Percentiles rank a stretch among this genome's conserved stretches.
These are phyloP conservation scores for Neurospora sp. DNA, from an alignment of 495 filamentous ascomycete genomes.

Conservation along the genomic window DNA sequence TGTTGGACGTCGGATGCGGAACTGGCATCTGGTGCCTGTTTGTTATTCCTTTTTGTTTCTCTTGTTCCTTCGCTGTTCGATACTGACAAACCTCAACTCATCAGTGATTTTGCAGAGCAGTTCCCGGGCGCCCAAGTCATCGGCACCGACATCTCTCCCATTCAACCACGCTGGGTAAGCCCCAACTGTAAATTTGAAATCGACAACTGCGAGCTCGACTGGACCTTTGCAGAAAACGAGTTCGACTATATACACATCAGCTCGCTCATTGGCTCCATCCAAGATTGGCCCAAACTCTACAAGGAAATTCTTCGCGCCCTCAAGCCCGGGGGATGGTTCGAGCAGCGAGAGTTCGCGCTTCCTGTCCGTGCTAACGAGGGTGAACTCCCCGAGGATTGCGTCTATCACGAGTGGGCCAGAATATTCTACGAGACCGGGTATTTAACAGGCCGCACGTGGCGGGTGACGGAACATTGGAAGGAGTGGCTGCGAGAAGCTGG, in stretches of 20 bases:
- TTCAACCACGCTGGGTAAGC: conserved; percentile 30
- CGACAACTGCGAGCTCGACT: conserved; percentile 38
- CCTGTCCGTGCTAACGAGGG: conserved; percentile 30
- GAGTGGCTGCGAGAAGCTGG: conserved; percentile 43
- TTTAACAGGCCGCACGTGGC: conserved; percentile 9
- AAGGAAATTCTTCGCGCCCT: conserved; percentile 22
- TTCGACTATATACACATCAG: conserved; percentile 55
- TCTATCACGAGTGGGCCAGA: conserved; percentile 25
- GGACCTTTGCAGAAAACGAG: conserved; percentile 31
- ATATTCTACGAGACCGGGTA: conserved; percentile 25
- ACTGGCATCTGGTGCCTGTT: conserved; percentile 49
- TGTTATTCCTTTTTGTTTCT: neutral
- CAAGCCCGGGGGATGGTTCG: conserved; percentile 19
- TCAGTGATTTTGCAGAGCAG: conserved; percentile 39
- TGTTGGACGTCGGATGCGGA: conserved; percentile 53
- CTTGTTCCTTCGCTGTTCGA: neutral
- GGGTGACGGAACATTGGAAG: conserved; percentile 33
- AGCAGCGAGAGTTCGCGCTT: conserved; percentile 29
- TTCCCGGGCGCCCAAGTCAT: conserved; percentile 38
- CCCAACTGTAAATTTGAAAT: conserved; percentile 40
- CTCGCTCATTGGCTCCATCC: conserved; percentile 36
- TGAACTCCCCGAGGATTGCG: conserved; percentile 27
- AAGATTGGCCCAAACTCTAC: conserved; percentile 38
- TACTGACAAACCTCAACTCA: neutral
- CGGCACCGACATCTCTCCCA: conserved; percentile 41